Conservation (phyloP, 192 early-diverging fungal species). For the Entrophospora sp. region DNA sequence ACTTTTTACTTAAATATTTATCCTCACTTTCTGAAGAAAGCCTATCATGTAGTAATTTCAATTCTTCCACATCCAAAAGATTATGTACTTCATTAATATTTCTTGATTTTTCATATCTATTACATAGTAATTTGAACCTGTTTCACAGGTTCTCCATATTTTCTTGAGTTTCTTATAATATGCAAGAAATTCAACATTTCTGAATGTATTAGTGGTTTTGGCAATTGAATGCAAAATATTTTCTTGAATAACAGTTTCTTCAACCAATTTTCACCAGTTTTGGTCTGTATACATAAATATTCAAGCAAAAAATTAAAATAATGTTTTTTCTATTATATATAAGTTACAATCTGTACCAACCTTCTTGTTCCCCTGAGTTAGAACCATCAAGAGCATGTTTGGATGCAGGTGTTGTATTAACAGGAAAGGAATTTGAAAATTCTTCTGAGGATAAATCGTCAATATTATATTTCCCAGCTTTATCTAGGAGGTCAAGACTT, state of each 20-base stretch:
- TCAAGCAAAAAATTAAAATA: not conserved
- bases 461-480: constrained; percentile 9
- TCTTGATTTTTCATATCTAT: not conserved
- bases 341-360: not conserved
- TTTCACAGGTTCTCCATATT: not conserved
- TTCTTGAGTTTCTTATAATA: not conserved
- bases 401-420: not conserved
- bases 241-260: not conserved
- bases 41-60: not conserved
- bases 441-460: not conserved
- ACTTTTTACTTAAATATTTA: not conserved
- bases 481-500: not conserved
- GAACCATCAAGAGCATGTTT: not conserved
- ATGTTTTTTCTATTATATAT: not conserved
- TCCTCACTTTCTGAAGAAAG: not conserved
- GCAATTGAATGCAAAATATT: not conserved
- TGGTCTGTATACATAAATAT: not conserved
- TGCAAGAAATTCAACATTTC: not conserved
- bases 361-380: not conserved
- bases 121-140: not conserved
- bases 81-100: not conserved
- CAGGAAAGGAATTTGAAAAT: too few species aligned
- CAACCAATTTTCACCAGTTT: not conserved
- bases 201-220: not conserved
- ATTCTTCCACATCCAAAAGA: not conserved